phyloP scores from a whole-genome alignment of 2,329 filamentous ascomycete genomes.

The Monosporascus sp. region DNA sequence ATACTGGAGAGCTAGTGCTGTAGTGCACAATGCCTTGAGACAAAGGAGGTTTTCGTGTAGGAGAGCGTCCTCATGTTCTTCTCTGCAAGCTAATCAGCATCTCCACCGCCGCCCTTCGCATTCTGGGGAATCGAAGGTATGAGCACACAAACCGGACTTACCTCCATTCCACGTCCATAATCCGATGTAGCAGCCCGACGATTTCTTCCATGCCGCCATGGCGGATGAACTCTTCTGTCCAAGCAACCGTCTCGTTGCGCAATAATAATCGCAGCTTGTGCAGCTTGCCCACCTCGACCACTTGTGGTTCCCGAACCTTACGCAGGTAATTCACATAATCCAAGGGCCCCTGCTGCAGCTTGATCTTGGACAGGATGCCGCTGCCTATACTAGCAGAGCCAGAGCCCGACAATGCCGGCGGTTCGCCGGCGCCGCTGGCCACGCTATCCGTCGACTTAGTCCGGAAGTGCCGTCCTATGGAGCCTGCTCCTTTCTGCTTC shows the following conservation, averaged over 20 bases:
- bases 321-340: constrained; percentile 85
- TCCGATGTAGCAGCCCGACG: constrained; percentile 79
- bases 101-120: too few species aligned
- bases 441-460: constrained; percentile 71
- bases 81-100: constrained; percentile 42
- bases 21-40: constrained; percentile 90
- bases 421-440: constrained; percentile 40
- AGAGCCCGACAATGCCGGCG: constrained; percentile 48
- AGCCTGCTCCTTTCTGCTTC: constrained; percentile 64
- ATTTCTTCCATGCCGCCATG: constrained; percentile 92
- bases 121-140: not conserved
- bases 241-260: constrained; percentile 90
- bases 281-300: constrained; percentile 88
- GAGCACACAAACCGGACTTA: constrained; percentile 35
- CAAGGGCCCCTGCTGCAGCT: constrained; percentile 67
- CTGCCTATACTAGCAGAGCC: constrained; percentile 46
- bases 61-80: constrained; percentile 91
- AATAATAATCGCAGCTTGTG: constrained; percentile 88
- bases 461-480: constrained; percentile 59
- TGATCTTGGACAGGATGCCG: constrained; percentile 61
- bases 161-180: constrained; percentile 95
- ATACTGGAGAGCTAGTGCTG: constrained; percentile 76
- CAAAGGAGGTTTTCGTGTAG: constrained; percentile 90
- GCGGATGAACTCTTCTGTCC: constrained; percentile 88
- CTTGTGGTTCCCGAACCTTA: constrained; percentile 74